Percentiles rank a stretch among this genome's conserved stretches.
phyloP scores from a whole-genome alignment of 2,329 filamentous ascomycete species.

The Orbilia ellipsospora region DNA sequence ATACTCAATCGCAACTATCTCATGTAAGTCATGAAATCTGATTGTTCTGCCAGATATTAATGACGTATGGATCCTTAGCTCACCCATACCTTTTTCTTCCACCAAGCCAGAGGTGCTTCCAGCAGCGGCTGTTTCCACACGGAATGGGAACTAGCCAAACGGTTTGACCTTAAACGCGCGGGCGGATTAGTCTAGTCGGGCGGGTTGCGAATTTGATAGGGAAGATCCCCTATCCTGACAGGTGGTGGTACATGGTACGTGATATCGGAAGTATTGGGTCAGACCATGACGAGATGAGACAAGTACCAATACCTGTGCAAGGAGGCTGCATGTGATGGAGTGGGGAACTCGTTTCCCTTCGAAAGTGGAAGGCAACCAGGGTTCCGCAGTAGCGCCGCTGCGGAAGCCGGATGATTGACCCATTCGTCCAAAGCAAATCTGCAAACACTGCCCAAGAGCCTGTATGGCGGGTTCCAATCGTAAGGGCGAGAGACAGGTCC shows the following conservation, averaged over 20 bases:
- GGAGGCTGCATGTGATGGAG: conserved; percentile 29
- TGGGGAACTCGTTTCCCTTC: conserved; percentile 17
- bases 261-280: conserved; percentile 25
- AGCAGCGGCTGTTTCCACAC: not conserved
- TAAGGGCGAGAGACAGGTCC: conserved; percentile 3
- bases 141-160: not conserved
- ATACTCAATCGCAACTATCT: too few species aligned
- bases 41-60: too few species aligned
- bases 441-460: conserved; percentile 39
- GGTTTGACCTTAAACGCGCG: not conserved
- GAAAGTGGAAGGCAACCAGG: conserved; percentile 37
- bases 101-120: not conserved
- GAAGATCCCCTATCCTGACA: not conserved
- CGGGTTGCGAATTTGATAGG: not conserved
- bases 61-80: too few species aligned
- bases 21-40: too few species aligned
- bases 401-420: conserved; percentile 53
- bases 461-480: conserved; percentile 37
- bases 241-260: not conserved
- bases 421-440: conserved; percentile 54
- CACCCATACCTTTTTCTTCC: too few species aligned
- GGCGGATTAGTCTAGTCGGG: not conserved
- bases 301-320: conserved; percentile 27
- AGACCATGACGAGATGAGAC: conserved; percentile 37
- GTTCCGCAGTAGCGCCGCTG: conserved; percentile 53